Evolutionary conservation across 2,329 filamentous ascomycete species (phyloP).

Genomic region (Mariannaea sp.): DNA sequence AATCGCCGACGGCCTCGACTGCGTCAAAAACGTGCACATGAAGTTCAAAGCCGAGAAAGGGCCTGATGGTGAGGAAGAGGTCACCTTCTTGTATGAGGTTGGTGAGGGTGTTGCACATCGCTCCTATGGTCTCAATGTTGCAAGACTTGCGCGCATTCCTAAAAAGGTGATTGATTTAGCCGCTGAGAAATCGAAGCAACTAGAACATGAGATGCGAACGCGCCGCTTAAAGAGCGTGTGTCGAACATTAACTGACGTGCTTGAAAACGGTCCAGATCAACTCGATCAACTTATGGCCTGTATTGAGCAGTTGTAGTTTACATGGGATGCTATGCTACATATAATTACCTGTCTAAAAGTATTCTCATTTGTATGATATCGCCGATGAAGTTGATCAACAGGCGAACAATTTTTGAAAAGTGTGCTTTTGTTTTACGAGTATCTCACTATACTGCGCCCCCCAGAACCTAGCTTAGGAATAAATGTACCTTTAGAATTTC

Average conservation of each 20-base stretch:
- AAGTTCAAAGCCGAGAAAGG: slow-evolving; percentile 64
- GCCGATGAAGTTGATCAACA: no score
- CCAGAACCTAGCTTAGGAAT: neutral
- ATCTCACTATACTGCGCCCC: no score
- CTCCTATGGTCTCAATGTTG: slow-evolving; percentile 94
- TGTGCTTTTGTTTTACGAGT: neutral
- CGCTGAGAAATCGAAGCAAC: slow-evolving; percentile 74
- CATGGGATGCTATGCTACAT: neutral
- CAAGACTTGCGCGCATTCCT: slow-evolving; percentile 81
- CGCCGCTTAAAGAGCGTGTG: slow-evolving; percentile 62
- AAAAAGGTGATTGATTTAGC: slow-evolving; percentile 78
- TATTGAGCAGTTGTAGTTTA: slow-evolving; percentile 62
- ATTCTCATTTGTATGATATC: neutral
- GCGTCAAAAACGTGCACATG: slow-evolving; percentile 93
- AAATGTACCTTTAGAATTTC: slow-evolving; percentile 9
- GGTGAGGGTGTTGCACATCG: slow-evolving; percentile 89
- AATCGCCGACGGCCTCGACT: slow-evolving; percentile 70
- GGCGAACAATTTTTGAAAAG: no score
- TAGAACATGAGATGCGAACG: slow-evolving; percentile 74
- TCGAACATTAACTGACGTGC: slow-evolving; percentile 49
- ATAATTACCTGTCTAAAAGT: neutral
- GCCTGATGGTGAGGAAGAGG: slow-evolving; percentile 67
- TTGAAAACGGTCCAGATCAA: slow-evolving; percentile 47
- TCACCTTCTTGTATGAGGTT: slow-evolving; percentile 95
- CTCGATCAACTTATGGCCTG: slow-evolving; percentile 59